Conservation (phyloP, 1,284 basidiomycete species). For the Chiua sp. region DNA sequence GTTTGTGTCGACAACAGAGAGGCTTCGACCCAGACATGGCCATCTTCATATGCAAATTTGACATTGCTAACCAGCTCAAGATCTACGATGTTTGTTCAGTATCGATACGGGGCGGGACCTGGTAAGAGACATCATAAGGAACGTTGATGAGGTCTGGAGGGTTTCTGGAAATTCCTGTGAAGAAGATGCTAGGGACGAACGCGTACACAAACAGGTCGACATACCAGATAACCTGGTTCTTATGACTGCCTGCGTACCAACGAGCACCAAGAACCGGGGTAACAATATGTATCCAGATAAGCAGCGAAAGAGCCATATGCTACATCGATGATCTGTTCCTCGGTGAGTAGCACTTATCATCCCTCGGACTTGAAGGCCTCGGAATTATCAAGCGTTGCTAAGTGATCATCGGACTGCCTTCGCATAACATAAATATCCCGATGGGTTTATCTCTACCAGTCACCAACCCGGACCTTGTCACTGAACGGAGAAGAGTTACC, state of each 20-base stretch:
- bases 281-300: no score
- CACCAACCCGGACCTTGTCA: no score
- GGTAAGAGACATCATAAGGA: slow-evolving; percentile 23
- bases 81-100: slow-evolving; percentile 3
- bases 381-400: no score
- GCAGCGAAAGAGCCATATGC: slow-evolving; percentile 20
- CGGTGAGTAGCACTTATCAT: no score
- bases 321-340: no score
- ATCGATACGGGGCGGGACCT: slow-evolving; percentile 1
- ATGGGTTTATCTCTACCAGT: no score
- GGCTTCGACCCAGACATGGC: slow-evolving; percentile 37
- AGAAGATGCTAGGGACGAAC: slow-evolving; percentile 1
- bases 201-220: slow-evolving; percentile 5
- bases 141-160: slow-evolving; percentile 43
- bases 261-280: slow-evolving; percentile 20
- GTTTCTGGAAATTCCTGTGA: slow-evolving; percentile 41
- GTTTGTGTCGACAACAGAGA: slow-evolving; percentile 36
- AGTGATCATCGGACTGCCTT: no score
- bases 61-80: slow-evolving; percentile 36
- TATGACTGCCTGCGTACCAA: slow-evolving; percentile 40
- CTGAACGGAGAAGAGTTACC: no score
- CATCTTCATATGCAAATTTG: slow-evolving; percentile 39
- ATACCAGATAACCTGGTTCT: slow-evolving; percentile 44
- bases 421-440: no score
- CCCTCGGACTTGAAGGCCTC: no score